A percentile compares a stretch with the other conserved stretches of the same genome.
Conservation (phyloP, 2,329 filamentous ascomycete genomes). For the Hypoxylon sp. region DNA sequence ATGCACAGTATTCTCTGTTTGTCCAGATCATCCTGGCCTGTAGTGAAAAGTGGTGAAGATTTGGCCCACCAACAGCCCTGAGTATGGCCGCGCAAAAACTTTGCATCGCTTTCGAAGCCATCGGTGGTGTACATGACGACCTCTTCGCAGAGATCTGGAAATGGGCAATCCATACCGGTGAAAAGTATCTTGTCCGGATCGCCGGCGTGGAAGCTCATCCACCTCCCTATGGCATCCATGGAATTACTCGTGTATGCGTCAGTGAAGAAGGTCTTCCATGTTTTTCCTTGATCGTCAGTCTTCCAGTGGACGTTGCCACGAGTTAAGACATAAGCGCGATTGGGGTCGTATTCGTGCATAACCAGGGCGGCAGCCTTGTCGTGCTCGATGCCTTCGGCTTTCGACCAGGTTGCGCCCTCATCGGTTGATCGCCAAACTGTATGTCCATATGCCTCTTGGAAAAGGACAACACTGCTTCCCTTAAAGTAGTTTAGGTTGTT, state of each 20-base stretch:
- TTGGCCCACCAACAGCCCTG: constrained; percentile 91
- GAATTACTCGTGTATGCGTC: constrained; percentile 70
- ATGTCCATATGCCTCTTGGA: constrained; percentile 75
- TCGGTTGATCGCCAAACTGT: constrained; percentile 84
- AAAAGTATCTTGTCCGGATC: constrained; percentile 91
- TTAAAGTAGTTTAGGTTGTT: constrained; percentile 88
- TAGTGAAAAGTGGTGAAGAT: constrained; percentile 79
- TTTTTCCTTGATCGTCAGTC: constrained; percentile 85
- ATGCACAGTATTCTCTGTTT: constrained; percentile 85
- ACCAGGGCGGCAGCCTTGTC: constrained; percentile 74
- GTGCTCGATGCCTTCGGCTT: constrained; percentile 74
- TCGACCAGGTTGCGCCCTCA: constrained; percentile 83
- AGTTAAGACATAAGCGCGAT: constrained; percentile 86
- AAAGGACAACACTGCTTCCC: constrained; percentile 85
- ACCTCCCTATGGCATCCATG: constrained; percentile 59
- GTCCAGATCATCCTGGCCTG: constrained; percentile 75
- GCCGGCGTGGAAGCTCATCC: constrained; percentile 84
- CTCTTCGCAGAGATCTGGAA: constrained; percentile 70
- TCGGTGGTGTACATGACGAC: constrained; percentile 83
- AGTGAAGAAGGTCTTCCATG: constrained; percentile 82
- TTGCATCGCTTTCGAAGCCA: constrained; percentile 80
- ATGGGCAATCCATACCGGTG: constrained; percentile 79
- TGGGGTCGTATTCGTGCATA: constrained; percentile 83
- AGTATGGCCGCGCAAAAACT: constrained; percentile 77
- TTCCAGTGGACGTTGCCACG: constrained; percentile 80